These are phyloP conservation scores for Ligustrum vulgare DNA, from an alignment of 257 asterid genomes.

Conservation along the genomic window DNA sequence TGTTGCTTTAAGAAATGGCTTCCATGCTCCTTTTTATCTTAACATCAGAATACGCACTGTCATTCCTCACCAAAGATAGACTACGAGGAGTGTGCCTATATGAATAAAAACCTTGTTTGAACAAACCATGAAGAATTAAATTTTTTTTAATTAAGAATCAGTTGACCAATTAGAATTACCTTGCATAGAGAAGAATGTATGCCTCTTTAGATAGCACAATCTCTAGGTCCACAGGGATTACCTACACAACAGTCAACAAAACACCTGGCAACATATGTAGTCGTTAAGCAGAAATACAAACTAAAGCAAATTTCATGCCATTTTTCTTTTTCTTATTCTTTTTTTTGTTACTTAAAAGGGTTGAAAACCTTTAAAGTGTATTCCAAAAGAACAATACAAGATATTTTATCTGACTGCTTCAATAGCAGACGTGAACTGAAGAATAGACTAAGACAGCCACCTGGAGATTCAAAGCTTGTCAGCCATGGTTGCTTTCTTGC, in stretches of 20 bases:
- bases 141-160: background rate
- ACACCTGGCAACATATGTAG: slow-evolving; percentile 13
- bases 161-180: slow-evolving; percentile 23
- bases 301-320: background rate
- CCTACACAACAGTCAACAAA: slow-evolving; percentile 33
- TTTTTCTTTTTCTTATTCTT: background rate
- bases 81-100: slow-evolving; percentile 23
- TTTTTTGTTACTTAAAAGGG: background rate
- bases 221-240: slow-evolving; percentile 37
- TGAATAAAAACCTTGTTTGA: background rate
- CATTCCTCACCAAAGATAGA: slow-evolving; percentile 21
- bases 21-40: slow-evolving; percentile 35
- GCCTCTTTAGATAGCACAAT: slow-evolving; percentile 44
- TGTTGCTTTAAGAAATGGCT: slow-evolving; percentile 39
- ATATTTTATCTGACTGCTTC: background rate
- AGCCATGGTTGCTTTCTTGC: background rate
- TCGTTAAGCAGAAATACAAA: slow-evolving; percentile 1
- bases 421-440: background rate
- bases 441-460: background rate
- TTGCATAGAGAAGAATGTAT: slow-evolving; percentile 49
- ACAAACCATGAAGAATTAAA: background rate
- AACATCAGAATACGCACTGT: slow-evolving; percentile 27
- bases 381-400: background rate
- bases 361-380: background rate
- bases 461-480: background rate